Percentiles rank a stretch among this genome's conserved stretches.
Conservation (phyloP, 305 asterid species). For the Solanum hybrid region DNA sequence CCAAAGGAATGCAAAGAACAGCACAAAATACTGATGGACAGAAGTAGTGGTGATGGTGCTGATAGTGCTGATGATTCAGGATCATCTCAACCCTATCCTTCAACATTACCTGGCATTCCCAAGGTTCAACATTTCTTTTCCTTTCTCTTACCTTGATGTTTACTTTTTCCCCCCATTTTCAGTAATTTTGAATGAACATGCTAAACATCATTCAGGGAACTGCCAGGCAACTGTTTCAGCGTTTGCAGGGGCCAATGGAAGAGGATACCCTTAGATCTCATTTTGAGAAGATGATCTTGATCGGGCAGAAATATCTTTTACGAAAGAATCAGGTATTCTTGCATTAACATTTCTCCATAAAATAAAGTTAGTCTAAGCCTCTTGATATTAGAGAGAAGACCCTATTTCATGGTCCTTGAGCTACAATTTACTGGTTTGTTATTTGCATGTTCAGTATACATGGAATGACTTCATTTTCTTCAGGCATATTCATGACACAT, state of each 20-base stretch:
- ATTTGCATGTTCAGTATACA: not conserved
- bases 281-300: conserved; percentile 72
- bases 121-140: conserved; percentile 39
- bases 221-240: conserved; percentile 89
- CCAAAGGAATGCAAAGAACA: conserved; percentile 90
- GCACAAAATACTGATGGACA: conserved; percentile 55
- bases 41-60: conserved; percentile 64
- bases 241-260: conserved; percentile 87
- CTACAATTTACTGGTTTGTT: not conserved
- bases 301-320: conserved; percentile 51
- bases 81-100: conserved; percentile 74
- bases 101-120: conserved; percentile 92
- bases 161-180: too few relatives aligned
- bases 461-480: not conserved
- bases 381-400: not conserved
- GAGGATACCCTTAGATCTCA: conserved; percentile 84
- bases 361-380: not conserved
- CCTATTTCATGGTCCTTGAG: not conserved
- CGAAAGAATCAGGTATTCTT: conserved; percentile 53
- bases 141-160: not conserved
- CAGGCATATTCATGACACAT: not conserved
- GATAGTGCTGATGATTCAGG: conserved; percentile 95
- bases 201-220: conserved; percentile 52
- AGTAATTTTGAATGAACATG: conserved; percentile 1
- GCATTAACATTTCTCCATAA: not conserved